Percentiles rank a stretch among this genome's conserved stretches.
Conservation (phyloP, 495 filamentous ascomycete species). For the Hypoxylon perforatum region DNA sequence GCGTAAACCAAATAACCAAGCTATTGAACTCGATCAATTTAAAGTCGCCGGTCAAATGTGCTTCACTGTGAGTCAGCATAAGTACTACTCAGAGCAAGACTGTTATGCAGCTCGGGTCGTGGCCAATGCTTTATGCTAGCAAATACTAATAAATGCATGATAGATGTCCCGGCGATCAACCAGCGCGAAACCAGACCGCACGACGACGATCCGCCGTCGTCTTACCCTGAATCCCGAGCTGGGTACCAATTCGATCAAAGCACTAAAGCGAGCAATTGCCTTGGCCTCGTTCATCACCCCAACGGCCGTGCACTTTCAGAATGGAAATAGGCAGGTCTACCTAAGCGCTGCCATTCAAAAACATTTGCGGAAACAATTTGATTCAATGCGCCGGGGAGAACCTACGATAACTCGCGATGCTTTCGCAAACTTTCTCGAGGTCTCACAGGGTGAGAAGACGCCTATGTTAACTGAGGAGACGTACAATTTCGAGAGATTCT, state of each 20-base stretch:
- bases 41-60: constrained; percentile 21
- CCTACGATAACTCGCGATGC: constrained; percentile 45
- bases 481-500: constrained; percentile 56
- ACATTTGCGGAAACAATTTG: constrained; percentile 51
- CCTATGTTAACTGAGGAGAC: constrained; percentile 40
- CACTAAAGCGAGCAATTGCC: constrained; percentile 45
- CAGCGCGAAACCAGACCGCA: constrained; percentile 19
- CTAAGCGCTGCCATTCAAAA: constrained; percentile 47
- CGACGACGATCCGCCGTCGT: constrained; percentile 31
- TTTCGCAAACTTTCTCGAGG: constrained; percentile 51
- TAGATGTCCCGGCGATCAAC: constrained; percentile 36
- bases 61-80: constrained; percentile 25
- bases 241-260: constrained; percentile 44
- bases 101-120: not conserved
- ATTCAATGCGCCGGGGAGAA: constrained; percentile 42
- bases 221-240: constrained; percentile 41
- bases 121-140: not conserved
- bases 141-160: constrained; percentile 9
- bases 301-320: constrained; percentile 40
- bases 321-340: constrained; percentile 39
- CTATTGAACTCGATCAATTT: not conserved
- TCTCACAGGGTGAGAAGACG: constrained; percentile 49
- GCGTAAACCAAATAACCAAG: constrained; percentile 15
- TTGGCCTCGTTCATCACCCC: constrained; percentile 41
- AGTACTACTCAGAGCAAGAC: constrained; percentile 1